Conservation (phyloP, 2,329 filamentous ascomycete species). For the Aspergillus intermedius region DNA sequence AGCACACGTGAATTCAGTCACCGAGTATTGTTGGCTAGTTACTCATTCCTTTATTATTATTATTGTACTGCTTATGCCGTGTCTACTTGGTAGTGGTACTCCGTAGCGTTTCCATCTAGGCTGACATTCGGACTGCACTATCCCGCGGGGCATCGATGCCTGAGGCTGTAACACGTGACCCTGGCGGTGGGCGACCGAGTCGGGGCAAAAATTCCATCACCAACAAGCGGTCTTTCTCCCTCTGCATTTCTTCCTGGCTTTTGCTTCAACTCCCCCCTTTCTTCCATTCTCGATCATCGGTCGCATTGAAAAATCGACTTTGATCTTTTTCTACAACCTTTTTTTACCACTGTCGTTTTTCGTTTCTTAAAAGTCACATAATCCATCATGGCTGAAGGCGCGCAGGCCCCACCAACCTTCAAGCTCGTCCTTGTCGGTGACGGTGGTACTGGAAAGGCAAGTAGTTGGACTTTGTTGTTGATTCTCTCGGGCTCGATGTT, state of each 20-base stretch:
- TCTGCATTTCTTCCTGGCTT: conserved; percentile 21
- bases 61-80: no score
- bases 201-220: conserved; percentile 30
- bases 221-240: conserved; percentile 16
- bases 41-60: no score
- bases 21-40: no score
- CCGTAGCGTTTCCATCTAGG: neutral
- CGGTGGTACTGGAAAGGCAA: conserved; percentile 98
- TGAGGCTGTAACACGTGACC: conserved; percentile 17
- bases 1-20: no score
- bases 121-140: neutral
- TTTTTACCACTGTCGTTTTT: conserved; percentile 9
- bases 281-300: conserved; percentile 11
- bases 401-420: conserved; percentile 68
- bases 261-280: conserved; percentile 13
- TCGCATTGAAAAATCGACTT: conserved; percentile 17
- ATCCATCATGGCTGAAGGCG: conserved; percentile 55
- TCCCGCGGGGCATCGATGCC: conserved; percentile 15
- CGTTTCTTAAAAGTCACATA: conserved; percentile 16
- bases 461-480: conserved; percentile 23
- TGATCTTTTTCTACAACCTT: conserved; percentile 8
- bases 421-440: conserved; percentile 99
- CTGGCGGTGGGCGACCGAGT: conserved; percentile 4
- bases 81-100: neutral
- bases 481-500: neutral